Conservation (phyloP, 2,329 filamentous ascomycete species). For the Cladosporium sp. region DNA sequence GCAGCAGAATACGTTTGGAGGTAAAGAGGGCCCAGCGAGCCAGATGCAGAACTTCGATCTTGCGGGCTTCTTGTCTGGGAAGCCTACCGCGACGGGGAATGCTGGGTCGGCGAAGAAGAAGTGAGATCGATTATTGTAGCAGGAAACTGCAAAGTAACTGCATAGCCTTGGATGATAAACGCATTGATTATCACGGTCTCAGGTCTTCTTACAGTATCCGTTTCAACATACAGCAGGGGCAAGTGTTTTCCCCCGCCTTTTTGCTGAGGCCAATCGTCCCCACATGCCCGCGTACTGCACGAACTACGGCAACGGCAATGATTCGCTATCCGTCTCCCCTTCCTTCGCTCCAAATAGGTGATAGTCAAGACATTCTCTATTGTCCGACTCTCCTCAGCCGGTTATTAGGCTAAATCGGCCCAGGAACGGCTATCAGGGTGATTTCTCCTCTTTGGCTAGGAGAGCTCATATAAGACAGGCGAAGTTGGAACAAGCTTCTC, state of each 20-base stretch:
- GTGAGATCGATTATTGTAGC: background rate
- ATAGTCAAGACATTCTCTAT: too few relatives aligned
- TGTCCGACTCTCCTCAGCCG: background rate
- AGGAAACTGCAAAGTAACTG: too few relatives aligned
- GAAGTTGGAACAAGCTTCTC: background rate
- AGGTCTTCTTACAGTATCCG: too few relatives aligned
- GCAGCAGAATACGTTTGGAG: conserved; percentile 62
- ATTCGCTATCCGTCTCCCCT: too few relatives aligned
- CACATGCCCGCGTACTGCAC: too few relatives aligned
- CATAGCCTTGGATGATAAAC: too few relatives aligned
- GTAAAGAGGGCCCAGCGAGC: conserved; percentile 40
- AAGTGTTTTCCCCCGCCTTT: too few relatives aligned
- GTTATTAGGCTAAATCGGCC: conserved; percentile 6
- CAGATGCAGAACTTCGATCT: conserved; percentile 59
- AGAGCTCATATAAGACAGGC: background rate
- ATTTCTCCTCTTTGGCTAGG: background rate
- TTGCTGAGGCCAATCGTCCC: too few relatives aligned
- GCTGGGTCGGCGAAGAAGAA: conserved; percentile 6
- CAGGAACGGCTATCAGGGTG: background rate
- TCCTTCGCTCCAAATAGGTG: too few relatives aligned
- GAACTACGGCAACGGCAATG: too few relatives aligned
- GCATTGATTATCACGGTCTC: too few relatives aligned
- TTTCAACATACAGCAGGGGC: too few relatives aligned
- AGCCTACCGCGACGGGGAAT: conserved; percentile 15
- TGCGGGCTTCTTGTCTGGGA: conserved; percentile 62